Base-by-base conservation (phyloP, 768 basidiomycete species). In the Pleurotus tuber-regium region DNA sequence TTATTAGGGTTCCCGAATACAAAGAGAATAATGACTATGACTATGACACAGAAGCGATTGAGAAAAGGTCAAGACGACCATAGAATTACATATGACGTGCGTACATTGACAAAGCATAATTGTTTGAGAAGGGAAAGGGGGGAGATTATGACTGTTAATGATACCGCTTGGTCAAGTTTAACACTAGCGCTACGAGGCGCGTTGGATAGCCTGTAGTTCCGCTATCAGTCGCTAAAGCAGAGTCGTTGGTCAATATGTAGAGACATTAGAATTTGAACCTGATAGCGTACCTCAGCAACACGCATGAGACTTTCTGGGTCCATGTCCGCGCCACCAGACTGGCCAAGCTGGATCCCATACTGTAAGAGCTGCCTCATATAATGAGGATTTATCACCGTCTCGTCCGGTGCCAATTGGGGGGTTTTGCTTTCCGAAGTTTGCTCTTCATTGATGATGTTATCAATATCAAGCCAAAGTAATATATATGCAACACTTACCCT, bases 351-450 rank as follows among this genome's bases (percentile, higher is more conserved):
- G 54, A 91, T 83, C 6, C 87, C 86, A 61, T 90, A 89, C 53
- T 79, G 65, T 38, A 91, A 69, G 41, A 91, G 63, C 59, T 91
- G 89, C 49, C 71, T 70, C 89, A 91, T 90, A 66, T 87, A 90
- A 63, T 86, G 80, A 2, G 87, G 85, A 56, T 84, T 86, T 60
- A 91, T 90, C 48, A 90, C 73, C 0, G 84, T 83, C 63, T 90
- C 86, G 53, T 88, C 72, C 4, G 64, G 57, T 18, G 71, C 67
- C 36, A 76, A 66, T 43, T 26, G 24, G 44, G 46, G 52, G 28
- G 16, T 40, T 40, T 25, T 51, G 54, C 59, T 50, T 24, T 64
- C 61, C 11, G 65, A 62, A 3, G 66, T 50, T 47, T 61, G 57
- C 14, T 67, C 65, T 70, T 33, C 39, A 60, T 40, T 29, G 12